Percentiles rank a stretch among this genome's conserved stretches.
Evolutionary conservation across 2,329 filamentous ascomycete species (phyloP).

Genomic region (Amylocarpus encephaloides): DNA sequence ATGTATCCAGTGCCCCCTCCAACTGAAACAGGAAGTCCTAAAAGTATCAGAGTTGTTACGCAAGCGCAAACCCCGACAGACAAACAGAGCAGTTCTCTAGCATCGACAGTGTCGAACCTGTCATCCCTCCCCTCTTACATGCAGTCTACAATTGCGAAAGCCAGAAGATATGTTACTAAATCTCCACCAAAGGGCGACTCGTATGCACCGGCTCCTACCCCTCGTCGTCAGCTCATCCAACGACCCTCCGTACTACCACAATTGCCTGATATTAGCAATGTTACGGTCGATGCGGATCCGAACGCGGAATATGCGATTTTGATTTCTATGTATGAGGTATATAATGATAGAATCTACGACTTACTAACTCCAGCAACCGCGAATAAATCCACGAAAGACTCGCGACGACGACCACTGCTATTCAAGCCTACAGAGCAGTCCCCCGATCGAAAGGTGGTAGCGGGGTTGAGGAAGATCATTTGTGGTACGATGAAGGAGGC

Average conservation of each 20-base stretch:
- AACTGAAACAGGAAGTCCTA: constrained; percentile 25
- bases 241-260: constrained; percentile 67
- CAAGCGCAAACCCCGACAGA: neutral
- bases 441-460: constrained; percentile 88
- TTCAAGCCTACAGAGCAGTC: constrained; percentile 90
- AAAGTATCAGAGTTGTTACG: constrained; percentile 23
- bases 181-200: constrained; percentile 46
- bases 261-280: constrained; percentile 64
- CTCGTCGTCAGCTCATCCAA: constrained; percentile 55
- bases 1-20: constrained; percentile 23
- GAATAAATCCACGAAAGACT: constrained; percentile 59
- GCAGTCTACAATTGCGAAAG: constrained; percentile 27
- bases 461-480: constrained; percentile 82
- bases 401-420: constrained; percentile 69
- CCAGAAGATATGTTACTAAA: constrained; percentile 32
- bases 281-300: constrained; percentile 60
- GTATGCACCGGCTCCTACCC: constrained; percentile 48
- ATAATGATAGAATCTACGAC: constrained; percentile 97
- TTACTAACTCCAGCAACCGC: constrained; percentile 63
- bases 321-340: constrained; percentile 97
- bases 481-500: constrained; percentile 79
- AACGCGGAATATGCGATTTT: constrained; percentile 79
- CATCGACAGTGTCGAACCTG: constrained; percentile 12
- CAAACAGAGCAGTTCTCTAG: constrained; percentile 15
- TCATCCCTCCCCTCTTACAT: constrained; percentile 27